Conservation (phyloP, 192 early-diverging fungal species). For the Coemansia sp. region DNA sequence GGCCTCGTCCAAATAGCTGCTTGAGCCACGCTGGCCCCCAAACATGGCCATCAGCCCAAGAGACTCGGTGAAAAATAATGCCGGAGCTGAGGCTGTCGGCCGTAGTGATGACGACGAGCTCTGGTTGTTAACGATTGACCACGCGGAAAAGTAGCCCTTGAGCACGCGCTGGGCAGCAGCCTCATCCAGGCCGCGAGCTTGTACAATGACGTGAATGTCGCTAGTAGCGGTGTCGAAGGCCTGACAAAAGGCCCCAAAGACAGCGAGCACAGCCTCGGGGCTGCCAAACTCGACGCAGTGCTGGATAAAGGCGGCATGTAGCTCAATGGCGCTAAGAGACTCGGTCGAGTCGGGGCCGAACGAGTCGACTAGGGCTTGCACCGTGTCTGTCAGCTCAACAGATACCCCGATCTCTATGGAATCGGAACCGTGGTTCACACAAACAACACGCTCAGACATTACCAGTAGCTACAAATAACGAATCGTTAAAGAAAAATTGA, state of each 20-base stretch:
- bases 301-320: slow-evolving; percentile 18
- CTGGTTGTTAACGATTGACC: slow-evolving; percentile 11
- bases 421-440: neutral
- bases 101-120: neutral
- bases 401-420: neutral
- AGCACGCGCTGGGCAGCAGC: slow-evolving; percentile 16
- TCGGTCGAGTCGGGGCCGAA: neutral
- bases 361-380: neutral
- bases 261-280: neutral
- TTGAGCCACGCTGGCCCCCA: slow-evolving; percentile 92
- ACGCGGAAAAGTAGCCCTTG: slow-evolving; percentile 30
- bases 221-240: neutral
- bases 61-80: slow-evolving; percentile 45
- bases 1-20: slow-evolving; percentile 84
- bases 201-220: slow-evolving; percentile 24
- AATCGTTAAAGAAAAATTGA: neutral
- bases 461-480: neutral
- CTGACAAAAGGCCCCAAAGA: slow-evolving; percentile 11
- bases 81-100: neutral
- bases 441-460: neutral
- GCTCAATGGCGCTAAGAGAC: slow-evolving; percentile 12
- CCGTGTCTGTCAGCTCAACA: neutral
- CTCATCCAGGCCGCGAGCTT: slow-evolving; percentile 15
- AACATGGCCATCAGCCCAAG: slow-evolving; percentile 82
- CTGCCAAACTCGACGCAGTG: slow-evolving; percentile 15